Evolutionary conservation across 495 filamentous ascomycete genomes (phyloP).

Genomic region (Elaphomyces granulatus): DNA sequence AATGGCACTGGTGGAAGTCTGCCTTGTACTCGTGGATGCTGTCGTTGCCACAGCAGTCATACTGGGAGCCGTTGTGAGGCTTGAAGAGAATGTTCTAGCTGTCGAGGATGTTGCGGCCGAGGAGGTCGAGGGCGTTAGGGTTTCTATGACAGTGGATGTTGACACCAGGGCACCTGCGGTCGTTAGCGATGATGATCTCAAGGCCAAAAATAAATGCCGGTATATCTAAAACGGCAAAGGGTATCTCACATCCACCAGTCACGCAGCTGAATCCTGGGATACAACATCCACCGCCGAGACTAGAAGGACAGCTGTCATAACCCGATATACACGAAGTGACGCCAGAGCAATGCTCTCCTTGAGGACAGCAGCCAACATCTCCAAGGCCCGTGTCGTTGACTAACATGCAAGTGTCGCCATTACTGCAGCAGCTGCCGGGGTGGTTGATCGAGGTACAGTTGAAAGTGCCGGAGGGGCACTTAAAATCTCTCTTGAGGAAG

Average conservation of each 20-base stretch:
- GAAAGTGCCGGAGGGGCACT: constrained; percentile 57
- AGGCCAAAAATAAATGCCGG: neutral
- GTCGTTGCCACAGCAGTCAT: constrained; percentile 8
- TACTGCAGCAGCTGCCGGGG: constrained; percentile 63
- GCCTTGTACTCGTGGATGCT: constrained; percentile 11
- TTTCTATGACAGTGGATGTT: constrained; percentile 33
- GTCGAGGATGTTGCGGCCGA: constrained; percentile 11
- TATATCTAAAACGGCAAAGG: neutral
- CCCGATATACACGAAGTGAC: constrained; percentile 48
- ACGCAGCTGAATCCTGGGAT: constrained; percentile 66
- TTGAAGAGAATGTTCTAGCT: constrained; percentile 11
- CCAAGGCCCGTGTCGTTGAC: constrained; percentile 60
- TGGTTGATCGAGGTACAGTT: constrained; percentile 54
- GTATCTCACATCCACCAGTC: constrained; percentile 60
- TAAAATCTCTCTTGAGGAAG: constrained; percentile 39
- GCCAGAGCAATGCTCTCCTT: constrained; percentile 52
- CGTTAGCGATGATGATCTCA: constrained; percentile 5
- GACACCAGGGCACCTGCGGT: constrained; percentile 29
- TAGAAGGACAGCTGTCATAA: constrained; percentile 52
- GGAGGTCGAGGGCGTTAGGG: constrained; percentile 26
- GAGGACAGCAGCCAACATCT: constrained; percentile 74
- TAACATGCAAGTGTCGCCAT: constrained; percentile 51
- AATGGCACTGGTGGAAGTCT: constrained; percentile 18
- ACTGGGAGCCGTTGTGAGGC: constrained; percentile 15
- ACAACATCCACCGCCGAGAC: constrained; percentile 75